Base-by-base conservation (phyloP, 805 yeast genomes). In the Scheffersomyces coipomensis region DNA sequence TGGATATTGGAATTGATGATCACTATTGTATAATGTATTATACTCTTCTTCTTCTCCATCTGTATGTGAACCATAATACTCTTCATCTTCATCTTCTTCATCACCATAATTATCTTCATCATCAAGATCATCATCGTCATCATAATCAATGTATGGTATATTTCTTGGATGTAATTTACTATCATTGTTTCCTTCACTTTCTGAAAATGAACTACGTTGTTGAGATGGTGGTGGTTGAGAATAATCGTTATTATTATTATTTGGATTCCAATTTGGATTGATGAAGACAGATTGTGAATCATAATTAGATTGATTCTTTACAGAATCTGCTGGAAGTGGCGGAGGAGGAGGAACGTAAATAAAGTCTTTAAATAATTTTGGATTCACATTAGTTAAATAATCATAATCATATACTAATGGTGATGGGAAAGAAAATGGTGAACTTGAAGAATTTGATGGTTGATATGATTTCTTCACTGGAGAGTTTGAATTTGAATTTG, bases 391-490 rank as follows among this genome's bases (percentile, higher is more conserved):
- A 17, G 64, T 52, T 22, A 69, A 48, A 40, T 69, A 69, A 32
- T 62, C 63, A 44, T 65, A 66, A 51, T 68, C 74, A 43, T 66
- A 69, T 19, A 69, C 74, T 44, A 69, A 53, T 6, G 75, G 73
- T 1, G 63, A 65, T 9, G 60, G 50, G 36, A 53, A 52, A 10
- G 46, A 31, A 7, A 16, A 15, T 13, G 30, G 6, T 27, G 15
- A 27, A 5, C 7, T 8, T 13, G 18, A 21, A 18, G 24, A 19
- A n/a, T n/a, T n/a, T n/a, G n/a, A n/a, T n/a, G n/a, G n/a, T n/a
- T n/a, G n/a, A n/a, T n/a, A n/a, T n/a, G n/a, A n/a, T n/a, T n/a
- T n/a, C n/a, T n/a, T n/a, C n/a, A n/a, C n/a, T n/a, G n/a, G n/a
- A n/a, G n/a, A n/a, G n/a, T n/a, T n/a, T n/a, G n/a, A n/a, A n/a